Percentiles rank a stretch among this genome's conserved stretches.
phyloP scores from a whole-genome alignment of 140 eudicot species.

The Oenanthe javanica region DNA sequence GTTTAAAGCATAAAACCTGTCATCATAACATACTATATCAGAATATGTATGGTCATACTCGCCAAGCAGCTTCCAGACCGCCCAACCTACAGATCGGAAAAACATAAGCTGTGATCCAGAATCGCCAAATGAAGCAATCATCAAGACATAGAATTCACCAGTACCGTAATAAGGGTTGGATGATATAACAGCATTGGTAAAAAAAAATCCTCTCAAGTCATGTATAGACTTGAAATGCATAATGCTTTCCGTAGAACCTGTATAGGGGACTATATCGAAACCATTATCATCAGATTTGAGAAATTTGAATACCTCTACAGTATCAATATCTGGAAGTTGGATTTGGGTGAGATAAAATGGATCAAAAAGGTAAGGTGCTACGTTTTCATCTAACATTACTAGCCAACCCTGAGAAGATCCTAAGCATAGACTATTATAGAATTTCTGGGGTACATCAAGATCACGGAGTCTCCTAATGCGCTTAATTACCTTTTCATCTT shows the following conservation, averaged over 20 bases:
- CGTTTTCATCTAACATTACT: neutral
- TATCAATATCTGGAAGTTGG: neutral
- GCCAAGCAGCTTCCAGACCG: neutral
- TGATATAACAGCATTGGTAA: neutral
- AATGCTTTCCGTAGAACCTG: neutral
- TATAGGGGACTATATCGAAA: neutral
- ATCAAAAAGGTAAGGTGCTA: neutral
- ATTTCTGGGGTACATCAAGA: neutral
- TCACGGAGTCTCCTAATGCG: neutral
- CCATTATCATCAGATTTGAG: neutral
- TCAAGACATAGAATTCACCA: neutral
- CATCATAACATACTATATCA: neutral
- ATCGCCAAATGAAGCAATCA: neutral
- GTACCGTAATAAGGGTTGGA: neutral
- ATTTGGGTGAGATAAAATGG: neutral
- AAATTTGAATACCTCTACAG: neutral
- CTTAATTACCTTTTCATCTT: neutral
- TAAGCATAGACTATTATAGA: neutral
- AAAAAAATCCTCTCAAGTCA: slow-evolving; percentile 4
- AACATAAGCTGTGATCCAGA: neutral
- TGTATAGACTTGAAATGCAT: neutral
- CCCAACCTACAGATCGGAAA: neutral
- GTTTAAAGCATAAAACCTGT: slow-evolving; percentile 2
- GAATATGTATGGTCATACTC: neutral
- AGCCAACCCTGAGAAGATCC: slow-evolving; percentile 1